phyloP scores from a whole-genome alignment of 108 stramenopile genomes.

The Cyclostephanos tholiformis region DNA sequence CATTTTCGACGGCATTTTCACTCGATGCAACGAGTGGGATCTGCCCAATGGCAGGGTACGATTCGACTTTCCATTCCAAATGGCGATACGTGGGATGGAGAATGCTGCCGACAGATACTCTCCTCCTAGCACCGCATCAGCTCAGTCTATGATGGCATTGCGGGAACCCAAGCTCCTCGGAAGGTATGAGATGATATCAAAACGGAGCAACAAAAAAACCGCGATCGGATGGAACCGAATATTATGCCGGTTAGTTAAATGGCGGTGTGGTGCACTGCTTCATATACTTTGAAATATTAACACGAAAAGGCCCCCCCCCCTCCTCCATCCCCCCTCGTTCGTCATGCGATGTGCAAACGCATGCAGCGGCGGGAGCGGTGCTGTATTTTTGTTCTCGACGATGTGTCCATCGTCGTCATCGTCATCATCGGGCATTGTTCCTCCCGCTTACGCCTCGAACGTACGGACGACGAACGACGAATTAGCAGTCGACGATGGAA shows the following conservation, averaged over 20 bases:
- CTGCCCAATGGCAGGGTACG: conserved; percentile 35
- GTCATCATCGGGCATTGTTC: background rate
- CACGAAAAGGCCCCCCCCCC: no score
- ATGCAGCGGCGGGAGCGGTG: conserved; percentile 43
- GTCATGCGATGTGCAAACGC: background rate
- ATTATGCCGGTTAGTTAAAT: no score
- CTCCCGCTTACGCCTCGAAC: background rate
- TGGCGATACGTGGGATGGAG: background rate
- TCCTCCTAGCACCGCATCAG: no score
- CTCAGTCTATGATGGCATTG: background rate
- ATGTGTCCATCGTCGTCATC: background rate
- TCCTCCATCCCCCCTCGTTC: background rate
- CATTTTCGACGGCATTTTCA: no score
- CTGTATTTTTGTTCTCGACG: conserved; percentile 40
- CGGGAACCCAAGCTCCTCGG: conserved; percentile 40
- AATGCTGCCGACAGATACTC: background rate
- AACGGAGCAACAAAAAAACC: background rate
- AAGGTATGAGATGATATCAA: conserved; percentile 37
- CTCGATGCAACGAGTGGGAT: conserved; percentile 18
- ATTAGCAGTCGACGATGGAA: background rate
- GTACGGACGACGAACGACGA: background rate
- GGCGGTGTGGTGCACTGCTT: no score
- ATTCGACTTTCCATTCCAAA: conserved; percentile 16
- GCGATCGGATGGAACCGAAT: background rate
- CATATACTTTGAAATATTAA: no score